Base-by-base conservation (phyloP, 495 filamentous ascomycete species). In the Aspergillus campestris region DNA sequence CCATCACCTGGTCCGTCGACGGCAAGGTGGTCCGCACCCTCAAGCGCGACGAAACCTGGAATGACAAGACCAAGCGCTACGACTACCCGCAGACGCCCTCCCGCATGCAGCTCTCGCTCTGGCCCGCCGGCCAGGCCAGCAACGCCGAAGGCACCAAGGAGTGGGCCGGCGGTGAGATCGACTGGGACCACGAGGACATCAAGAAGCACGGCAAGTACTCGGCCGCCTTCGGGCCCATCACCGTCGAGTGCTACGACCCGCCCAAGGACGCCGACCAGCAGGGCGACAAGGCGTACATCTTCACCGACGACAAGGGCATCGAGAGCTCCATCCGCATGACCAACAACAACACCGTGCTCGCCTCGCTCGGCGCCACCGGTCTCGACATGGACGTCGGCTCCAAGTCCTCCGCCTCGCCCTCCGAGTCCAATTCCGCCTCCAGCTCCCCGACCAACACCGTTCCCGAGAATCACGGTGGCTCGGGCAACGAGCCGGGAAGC, bases 41-140 rank as follows among this genome's bases (percentile, higher is more conserved):
- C 59, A 76, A 86, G 57, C 81, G 81, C 58, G 69, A 74, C 8
- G 75, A 84, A 28, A 97, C 94, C 34, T 95, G 79, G 75, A 95
- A 98, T 69, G 68, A 71, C 7, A 95, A 86, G 6, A 57, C 79
- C 51, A 86, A 91, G 63, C 80, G 79, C 55, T 98, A 83, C 78
- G 71, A 84, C 55, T 98, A 78, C 74, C 92, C 92, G 12, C 92
- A 96, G 67, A 94, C 88, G 3, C 92, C 92, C 3, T 64, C 94
- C n/a, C 86, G 92, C 51, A 78, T 98, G 41, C 86, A 96, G 70
- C 72, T 98, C 50, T 97, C 94, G 9, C 79, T 97, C 59, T 98
- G 92, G 92, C 94, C 92, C 47, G 92, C 87, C 51, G 92, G 92
- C 55, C 74, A 82, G 38, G 63, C 80, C 14, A 75, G 77, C 64